A percentile compares a stretch with the other conserved stretches of the same genome.
phyloP scores from a whole-genome alignment of 768 basidiomycete genomes.

The Collybiopsis luxurians region DNA sequence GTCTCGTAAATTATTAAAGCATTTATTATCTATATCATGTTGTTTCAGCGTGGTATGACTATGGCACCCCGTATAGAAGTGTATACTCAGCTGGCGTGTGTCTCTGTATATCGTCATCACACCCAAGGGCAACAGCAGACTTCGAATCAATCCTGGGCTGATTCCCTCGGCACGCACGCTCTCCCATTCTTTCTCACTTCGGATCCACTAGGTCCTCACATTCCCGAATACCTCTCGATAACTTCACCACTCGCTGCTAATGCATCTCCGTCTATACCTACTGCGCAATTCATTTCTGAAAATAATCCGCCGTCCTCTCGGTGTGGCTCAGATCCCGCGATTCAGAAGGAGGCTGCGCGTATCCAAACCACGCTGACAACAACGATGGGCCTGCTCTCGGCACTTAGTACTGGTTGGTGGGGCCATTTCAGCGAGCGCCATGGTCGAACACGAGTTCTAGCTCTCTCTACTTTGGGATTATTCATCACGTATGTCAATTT shows the following conservation, averaged over 20 bases:
- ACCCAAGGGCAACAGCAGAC: conserved; percentile 30
- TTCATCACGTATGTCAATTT: conserved; percentile 31
- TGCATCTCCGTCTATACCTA: too few relatives aligned
- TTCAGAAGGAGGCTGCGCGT: conserved; percentile 68
- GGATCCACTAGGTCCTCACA: conserved; percentile 1
- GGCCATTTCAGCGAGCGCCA: conserved; percentile 76
- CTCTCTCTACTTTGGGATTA: conserved; percentile 62
- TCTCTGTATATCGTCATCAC: conserved; percentile 42
- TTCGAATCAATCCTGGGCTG: conserved; percentile 9
- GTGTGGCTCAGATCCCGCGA: conserved; percentile 50
- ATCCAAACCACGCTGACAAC: conserved; percentile 77
- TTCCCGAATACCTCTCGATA: too few relatives aligned
- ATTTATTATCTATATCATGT: conserved; percentile 9
- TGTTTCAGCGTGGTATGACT: conserved; percentile 75
- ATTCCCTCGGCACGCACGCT: conserved; percentile 29
- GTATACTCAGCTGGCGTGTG: conserved; percentile 76
- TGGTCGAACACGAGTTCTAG: conserved; percentile 78
- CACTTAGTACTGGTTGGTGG: conserved; percentile 89
- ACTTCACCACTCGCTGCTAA: too few relatives aligned
- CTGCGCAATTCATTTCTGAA: too few relatives aligned
- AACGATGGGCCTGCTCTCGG: conserved; percentile 76
- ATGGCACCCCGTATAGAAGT: conserved; percentile 78
- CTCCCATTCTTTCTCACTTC: neutral
- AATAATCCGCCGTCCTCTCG: conserved; percentile 34
- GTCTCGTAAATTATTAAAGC: conserved; percentile 21